phyloP scores from a whole-genome alignment of 768 basidiomycete genomes.

The Chalciporus piperatus region DNA sequence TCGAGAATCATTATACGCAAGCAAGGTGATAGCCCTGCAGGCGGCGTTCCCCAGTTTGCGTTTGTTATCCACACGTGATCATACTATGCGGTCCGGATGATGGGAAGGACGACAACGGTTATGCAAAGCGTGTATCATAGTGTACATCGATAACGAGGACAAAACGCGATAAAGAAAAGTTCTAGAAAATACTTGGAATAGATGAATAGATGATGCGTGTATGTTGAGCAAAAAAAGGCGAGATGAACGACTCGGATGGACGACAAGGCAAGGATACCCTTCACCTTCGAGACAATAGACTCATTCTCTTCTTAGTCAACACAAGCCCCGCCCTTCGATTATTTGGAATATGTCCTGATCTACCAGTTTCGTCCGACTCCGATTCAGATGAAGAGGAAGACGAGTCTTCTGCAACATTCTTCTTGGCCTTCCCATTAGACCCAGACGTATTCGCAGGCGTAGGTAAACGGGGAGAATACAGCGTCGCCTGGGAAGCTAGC shows the following conservation, averaged over 20 bases:
- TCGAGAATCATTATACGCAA: too few relatives aligned
- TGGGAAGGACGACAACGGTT: too few relatives aligned
- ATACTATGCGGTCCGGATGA: too few relatives aligned
- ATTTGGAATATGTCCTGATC: slow-evolving; percentile 57
- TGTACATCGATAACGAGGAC: too few relatives aligned
- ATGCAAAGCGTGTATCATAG: too few relatives aligned
- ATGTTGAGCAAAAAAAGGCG: neutral
- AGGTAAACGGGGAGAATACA: slow-evolving; percentile 37
- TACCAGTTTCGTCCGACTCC: slow-evolving; percentile 21
- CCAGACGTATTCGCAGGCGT: slow-evolving; percentile 31
- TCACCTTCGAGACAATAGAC: slow-evolving; percentile 9
- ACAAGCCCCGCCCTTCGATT: slow-evolving; percentile 56
- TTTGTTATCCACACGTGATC: too few relatives aligned
- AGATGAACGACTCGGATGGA: neutral
- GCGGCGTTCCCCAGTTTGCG: too few relatives aligned
- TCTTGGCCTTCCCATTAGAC: slow-evolving; percentile 27
- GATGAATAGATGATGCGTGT: too few relatives aligned
- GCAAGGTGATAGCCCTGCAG: too few relatives aligned
- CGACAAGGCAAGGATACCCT: neutral
- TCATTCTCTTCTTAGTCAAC: slow-evolving; percentile 27
- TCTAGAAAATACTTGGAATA: neutral
- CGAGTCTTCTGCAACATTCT: slow-evolving; percentile 18
- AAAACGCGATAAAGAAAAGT: too few relatives aligned
- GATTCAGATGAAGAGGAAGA: slow-evolving; percentile 40
- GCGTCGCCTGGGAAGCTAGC: slow-evolving; percentile 37